These are phyloP conservation scores for Pichia sp. DNA, from an alignment of 1,139 yeast genomes.

Conservation along the genomic window DNA sequence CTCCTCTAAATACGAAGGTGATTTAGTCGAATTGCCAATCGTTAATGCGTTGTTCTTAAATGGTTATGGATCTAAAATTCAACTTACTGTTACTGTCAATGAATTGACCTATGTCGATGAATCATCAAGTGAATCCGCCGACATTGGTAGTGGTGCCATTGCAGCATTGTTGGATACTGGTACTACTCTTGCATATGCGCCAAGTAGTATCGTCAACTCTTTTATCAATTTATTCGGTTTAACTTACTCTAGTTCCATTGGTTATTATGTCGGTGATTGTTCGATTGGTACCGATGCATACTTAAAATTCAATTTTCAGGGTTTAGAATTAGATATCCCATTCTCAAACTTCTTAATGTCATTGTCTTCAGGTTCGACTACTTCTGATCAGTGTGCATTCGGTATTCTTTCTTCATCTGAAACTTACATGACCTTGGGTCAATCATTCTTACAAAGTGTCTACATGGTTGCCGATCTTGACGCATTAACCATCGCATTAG, in stretches of 20 bases:
- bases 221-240: constrained; percentile 42
- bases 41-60: constrained; percentile 35
- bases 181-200: constrained; percentile 52
- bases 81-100: constrained; percentile 38
- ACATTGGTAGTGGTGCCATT: constrained; percentile 34
- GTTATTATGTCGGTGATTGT: constrained; percentile 34
- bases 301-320: constrained; percentile 46
- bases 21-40: constrained; percentile 44
- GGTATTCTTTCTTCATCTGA: constrained; percentile 7
- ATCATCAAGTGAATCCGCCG: too few species aligned
- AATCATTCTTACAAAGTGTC: constrained; percentile 43
- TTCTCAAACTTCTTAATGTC: constrained; percentile 47
- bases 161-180: constrained; percentile 62
- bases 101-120: too few species aligned
- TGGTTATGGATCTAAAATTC: constrained; percentile 35
- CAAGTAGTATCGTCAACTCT: constrained; percentile 36
- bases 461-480: constrained; percentile 47
- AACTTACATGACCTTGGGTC: constrained; percentile 35
- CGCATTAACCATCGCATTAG: constrained; percentile 41
- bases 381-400: constrained; percentile 5
- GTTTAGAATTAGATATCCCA: constrained; percentile 45
- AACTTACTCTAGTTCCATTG: constrained; percentile 29
- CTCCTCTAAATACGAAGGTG: constrained; percentile 26
- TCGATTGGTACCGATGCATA: constrained; percentile 30
- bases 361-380: constrained; percentile 19